Evolutionary conservation across 1,284 basidiomycete species (phyloP).

Genomic region (Ustilago nuda): DNA sequence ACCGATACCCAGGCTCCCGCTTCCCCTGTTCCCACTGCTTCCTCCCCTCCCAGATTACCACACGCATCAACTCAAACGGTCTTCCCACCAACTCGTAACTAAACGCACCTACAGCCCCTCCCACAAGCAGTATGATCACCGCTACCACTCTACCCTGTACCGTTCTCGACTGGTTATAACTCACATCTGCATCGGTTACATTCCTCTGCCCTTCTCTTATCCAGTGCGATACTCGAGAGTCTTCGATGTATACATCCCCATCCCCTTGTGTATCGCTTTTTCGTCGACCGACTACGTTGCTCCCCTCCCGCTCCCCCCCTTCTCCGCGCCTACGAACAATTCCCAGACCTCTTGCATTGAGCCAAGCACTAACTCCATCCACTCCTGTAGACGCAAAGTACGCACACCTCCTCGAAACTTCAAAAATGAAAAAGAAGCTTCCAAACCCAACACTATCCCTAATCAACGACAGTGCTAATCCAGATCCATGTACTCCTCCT

Average conservation of each 20-base stretch:
- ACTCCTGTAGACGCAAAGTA: slow-evolving; percentile 61
- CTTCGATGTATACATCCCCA: slow-evolving; percentile 40
- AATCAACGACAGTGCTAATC: slow-evolving; percentile 66
- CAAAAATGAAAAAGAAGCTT: slow-evolving; percentile 70
- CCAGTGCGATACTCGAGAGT: slow-evolving; percentile 20
- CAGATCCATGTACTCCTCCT: slow-evolving; percentile 63
- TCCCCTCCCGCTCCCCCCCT: not conserved
- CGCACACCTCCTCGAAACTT: slow-evolving; percentile 66
- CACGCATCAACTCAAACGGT: slow-evolving; percentile 68
- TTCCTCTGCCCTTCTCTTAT: slow-evolving; percentile 33
- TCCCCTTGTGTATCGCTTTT: slow-evolving; percentile 5
- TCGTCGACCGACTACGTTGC: slow-evolving; percentile 33
- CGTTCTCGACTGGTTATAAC: slow-evolving; percentile 62
- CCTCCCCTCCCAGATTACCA: slow-evolving; percentile 67
- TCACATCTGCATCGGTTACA: slow-evolving; percentile 48
- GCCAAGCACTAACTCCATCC: slow-evolving; percentile 57
- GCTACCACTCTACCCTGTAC: slow-evolving; percentile 58
- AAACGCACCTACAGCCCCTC: slow-evolving; percentile 64
- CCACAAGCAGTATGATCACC: slow-evolving; percentile 58
- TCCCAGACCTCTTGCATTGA: slow-evolving; percentile 48
- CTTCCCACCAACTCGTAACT: slow-evolving; percentile 66
- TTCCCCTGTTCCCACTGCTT: slow-evolving; percentile 62
- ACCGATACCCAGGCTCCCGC: slow-evolving; percentile 35
- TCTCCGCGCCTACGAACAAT: slow-evolving; percentile 10
- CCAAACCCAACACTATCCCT: slow-evolving; percentile 69